These are phyloP conservation scores for Cryptomeria japonica DNA, from an alignment of 75 land plant genomes.

Conservation along the genomic window DNA sequence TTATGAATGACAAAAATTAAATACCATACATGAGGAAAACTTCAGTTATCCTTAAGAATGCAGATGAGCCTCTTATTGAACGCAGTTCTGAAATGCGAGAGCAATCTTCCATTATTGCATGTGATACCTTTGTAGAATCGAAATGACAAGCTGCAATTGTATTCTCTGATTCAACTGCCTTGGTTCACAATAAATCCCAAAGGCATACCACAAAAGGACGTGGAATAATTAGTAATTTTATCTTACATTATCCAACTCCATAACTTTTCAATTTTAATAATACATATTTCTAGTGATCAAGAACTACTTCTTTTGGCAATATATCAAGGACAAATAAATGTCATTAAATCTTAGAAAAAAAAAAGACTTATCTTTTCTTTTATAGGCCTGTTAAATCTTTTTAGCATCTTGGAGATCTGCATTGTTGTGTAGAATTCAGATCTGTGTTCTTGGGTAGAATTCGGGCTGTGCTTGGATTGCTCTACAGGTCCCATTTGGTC, in stretches of 20 bases:
- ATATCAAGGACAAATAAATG: not conserved
- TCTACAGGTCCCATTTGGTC: too few relatives aligned
- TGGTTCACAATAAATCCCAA: not conserved
- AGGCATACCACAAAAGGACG: not conserved
- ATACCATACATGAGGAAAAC: conserved; percentile 12
- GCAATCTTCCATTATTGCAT: not conserved
- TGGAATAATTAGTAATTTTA: not conserved
- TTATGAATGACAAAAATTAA: not conserved
- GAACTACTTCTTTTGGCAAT: not conserved
- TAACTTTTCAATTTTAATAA: not conserved
- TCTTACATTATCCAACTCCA: not conserved
- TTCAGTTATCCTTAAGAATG: conserved; percentile 9
- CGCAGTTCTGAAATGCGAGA: not conserved
- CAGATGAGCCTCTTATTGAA: conserved; percentile 1
- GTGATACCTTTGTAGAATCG: not conserved
- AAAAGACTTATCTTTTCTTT: too few relatives aligned
- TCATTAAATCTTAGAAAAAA: not conserved
- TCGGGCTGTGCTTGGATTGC: too few relatives aligned
- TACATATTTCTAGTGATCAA: not conserved
- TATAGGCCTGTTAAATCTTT: too few relatives aligned
- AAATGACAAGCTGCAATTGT: not conserved
- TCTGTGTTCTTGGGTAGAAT: too few relatives aligned
- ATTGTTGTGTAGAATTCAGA: too few relatives aligned
- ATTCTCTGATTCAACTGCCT: not conserved
- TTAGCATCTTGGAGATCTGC: too few relatives aligned